Base-by-base conservation (phyloP, 495 filamentous ascomycete species). In the Podospora pseudocomata region DNA sequence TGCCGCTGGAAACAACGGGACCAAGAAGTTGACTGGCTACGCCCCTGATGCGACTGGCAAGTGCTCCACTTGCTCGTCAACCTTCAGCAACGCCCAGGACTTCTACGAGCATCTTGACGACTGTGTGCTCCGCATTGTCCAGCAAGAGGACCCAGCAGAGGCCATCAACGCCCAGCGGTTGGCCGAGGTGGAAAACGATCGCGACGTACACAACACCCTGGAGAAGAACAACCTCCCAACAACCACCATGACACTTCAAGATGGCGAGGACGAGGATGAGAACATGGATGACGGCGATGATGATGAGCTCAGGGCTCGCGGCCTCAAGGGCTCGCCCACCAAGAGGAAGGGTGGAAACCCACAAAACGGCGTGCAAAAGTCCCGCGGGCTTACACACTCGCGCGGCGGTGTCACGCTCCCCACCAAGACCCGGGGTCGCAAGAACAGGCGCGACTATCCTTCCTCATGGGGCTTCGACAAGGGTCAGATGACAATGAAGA, bases 101-200 rank as follows among this genome's bases (percentile, higher is more conserved):
- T 97, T 98, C 80, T 98, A 98, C 78, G 95, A 99, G 84, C 95
- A 99, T 86, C 80, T 99, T 72, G 95, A 99, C 77, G 95, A 99
- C 84, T 99, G 95, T 78, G 96, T 99, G 66, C 86, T 98, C 66
- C 92, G 93, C 73, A 94, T 97, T 65, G 96, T 99, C 53, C 96
- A 98, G 76, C 93, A 97, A 80, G 92, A 96, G 76, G 95, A 98
- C 75, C 96, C 96, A 5, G 91, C 91, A 65, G 96, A 97, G 81
- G 92, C 91, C 53, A 95, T 96, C 85, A 99, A 98, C 80, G 92
- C 97, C 69, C 83, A 89, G 76, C 86, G 90, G 19, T 85, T 99
- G 30, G 87, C 84, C 63, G 93, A 93, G 72, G 90, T 97, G 15
- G 91, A 91, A 58, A 83, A 92, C 53, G 94, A 99, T 75, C 86